Conservation (phyloP, 441 rosid genomes). For the Raphanus hybrid region DNA sequence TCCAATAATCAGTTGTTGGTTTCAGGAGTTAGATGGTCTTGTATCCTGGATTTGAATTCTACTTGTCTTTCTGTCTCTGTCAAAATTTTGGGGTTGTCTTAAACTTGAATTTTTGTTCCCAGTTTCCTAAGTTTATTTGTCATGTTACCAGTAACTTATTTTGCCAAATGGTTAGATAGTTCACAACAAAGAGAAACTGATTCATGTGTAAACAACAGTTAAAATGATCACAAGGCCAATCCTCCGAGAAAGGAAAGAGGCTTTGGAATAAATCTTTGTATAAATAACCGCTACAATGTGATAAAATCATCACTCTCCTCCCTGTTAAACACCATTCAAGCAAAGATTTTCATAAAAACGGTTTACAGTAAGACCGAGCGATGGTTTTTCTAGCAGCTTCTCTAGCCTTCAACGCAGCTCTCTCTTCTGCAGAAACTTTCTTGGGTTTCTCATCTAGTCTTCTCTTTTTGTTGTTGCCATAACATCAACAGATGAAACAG, state of each 20-base stretch:
- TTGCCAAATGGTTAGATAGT: neutral
- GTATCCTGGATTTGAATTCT: conserved; percentile 39
- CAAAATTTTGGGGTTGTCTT: conserved; percentile 36
- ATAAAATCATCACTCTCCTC: conserved; percentile 11
- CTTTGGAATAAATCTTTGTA: neutral
- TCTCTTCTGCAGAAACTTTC: conserved; percentile 35
- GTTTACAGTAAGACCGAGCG: too few species aligned
- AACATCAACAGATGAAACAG: conserved; percentile 13
- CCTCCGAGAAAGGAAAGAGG: neutral
- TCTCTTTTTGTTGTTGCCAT: conserved; percentile 29
- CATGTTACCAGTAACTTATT: conserved; percentile 3
- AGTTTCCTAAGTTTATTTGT: conserved; percentile 20
- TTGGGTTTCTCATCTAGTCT: conserved; percentile 69
- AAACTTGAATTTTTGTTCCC: conserved; percentile 18
- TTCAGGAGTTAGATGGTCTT: conserved; percentile 29
- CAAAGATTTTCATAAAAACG: too few species aligned
- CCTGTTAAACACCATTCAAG: too few species aligned
- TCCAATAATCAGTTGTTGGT: conserved; percentile 40
- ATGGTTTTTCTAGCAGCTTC: too few species aligned
- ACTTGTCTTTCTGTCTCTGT: conserved; percentile 35
- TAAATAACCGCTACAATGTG: conserved; percentile 4
- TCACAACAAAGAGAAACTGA: neutral
- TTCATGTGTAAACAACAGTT: conserved; percentile 16
- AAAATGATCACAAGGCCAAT: conserved; percentile 2
- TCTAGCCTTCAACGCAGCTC: too few species aligned